Evolutionary conservation across 2,329 filamentous ascomycete species (phyloP).

Genomic region (Tolypocladium ophioglossoides): DNA sequence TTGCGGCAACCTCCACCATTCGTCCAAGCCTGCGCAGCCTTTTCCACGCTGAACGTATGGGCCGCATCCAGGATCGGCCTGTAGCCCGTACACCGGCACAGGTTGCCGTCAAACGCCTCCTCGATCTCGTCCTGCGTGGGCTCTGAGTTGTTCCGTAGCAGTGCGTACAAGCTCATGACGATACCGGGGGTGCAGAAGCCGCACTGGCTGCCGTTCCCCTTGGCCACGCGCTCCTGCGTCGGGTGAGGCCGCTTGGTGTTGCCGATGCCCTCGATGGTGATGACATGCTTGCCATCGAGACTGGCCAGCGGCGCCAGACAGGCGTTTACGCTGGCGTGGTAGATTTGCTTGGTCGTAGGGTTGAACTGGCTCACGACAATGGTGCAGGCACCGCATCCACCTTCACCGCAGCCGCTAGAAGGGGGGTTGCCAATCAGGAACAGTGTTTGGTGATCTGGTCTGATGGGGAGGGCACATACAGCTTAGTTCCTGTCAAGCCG

Average conservation of each 20-base stretch:
- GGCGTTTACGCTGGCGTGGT: constrained; percentile 94
- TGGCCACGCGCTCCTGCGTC: constrained; percentile 81
- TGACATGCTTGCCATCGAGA: constrained; percentile 94
- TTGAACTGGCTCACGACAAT: constrained; percentile 92
- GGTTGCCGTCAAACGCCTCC: constrained; percentile 93
- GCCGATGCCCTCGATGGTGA: constrained; percentile 94
- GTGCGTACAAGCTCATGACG: constrained; percentile 92
- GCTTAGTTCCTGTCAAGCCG: constrained; percentile 88
- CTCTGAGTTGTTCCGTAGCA: constrained; percentile 71
- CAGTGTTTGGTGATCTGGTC: not conserved
- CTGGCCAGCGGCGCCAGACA: constrained; percentile 88
- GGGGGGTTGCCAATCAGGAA: not conserved
- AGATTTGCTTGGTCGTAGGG: constrained; percentile 82
- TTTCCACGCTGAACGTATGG: constrained; percentile 66
- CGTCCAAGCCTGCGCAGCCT: constrained; percentile 8
- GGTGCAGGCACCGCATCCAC: constrained; percentile 92
- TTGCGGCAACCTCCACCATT: constrained; percentile 1
- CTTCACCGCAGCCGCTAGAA: constrained; percentile 75
- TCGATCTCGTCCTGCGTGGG: constrained; percentile 79
- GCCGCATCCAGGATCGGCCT: constrained; percentile 89
- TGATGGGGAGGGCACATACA: constrained; percentile 33
- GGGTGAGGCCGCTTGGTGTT: constrained; percentile 80
- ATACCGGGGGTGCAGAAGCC: constrained; percentile 96
- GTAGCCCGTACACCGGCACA: constrained; percentile 94
- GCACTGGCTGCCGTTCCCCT: constrained; percentile 84